phyloP scores from a whole-genome alignment of 1,284 basidiomycete genomes.

The Ganoderma sp. region DNA sequence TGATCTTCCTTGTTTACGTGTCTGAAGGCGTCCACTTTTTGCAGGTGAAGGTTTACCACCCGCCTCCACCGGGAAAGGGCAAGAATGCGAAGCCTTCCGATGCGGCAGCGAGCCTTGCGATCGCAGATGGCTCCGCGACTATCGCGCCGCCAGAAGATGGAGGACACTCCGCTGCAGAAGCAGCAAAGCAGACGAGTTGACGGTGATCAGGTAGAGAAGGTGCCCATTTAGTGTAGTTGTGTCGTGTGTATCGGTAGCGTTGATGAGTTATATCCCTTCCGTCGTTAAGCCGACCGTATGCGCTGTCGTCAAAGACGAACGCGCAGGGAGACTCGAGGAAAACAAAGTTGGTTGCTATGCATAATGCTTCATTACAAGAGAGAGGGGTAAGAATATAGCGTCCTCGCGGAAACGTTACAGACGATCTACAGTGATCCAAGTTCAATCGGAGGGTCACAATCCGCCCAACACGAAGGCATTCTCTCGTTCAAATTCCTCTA shows the following conservation, averaged over 20 bases:
- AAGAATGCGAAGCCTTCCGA: slow-evolving; percentile 52
- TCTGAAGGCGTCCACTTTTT: background rate
- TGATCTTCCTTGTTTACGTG: background rate
- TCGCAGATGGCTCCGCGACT: slow-evolving; percentile 9
- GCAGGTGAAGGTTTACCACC: slow-evolving; percentile 68
- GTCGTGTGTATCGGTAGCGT: background rate
- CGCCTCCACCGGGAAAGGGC: slow-evolving; percentile 78
- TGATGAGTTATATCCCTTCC: background rate
- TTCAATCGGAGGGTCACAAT: background rate
- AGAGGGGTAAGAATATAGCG: background rate
- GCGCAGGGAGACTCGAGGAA: too few relatives aligned
- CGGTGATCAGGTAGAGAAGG: slow-evolving; percentile 6
- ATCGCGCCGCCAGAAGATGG: slow-evolving; percentile 15
- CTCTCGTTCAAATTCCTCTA: slow-evolving; percentile 18
- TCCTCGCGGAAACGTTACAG: background rate
- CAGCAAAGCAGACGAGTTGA: slow-evolving; percentile 26
- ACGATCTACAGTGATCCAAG: background rate
- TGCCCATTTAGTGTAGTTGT: background rate
- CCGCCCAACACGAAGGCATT: slow-evolving; percentile 14
- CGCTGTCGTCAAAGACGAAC: background rate
- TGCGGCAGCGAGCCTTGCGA: slow-evolving; percentile 17
- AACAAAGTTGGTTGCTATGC: too few relatives aligned
- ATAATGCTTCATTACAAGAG: background rate
- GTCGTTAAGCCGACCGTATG: background rate
- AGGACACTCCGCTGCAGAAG: slow-evolving; percentile 28